Evolutionary conservation across 139 green algal species (phyloP).

Genomic region (Microglena sp.): DNA sequence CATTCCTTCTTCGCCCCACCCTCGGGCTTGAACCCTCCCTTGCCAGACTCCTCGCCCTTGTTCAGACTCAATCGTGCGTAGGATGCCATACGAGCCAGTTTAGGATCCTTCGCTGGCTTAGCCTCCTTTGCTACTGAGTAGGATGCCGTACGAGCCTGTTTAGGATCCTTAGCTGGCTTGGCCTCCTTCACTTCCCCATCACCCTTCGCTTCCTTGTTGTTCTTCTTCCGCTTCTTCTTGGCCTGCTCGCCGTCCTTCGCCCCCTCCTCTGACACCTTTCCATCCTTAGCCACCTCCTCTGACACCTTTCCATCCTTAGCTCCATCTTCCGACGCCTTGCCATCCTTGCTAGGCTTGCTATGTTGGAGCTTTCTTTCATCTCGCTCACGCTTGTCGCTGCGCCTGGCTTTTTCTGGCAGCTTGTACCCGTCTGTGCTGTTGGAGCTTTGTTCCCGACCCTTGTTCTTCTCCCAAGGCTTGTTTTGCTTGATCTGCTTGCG

Average conservation of each 20-base stretch:
- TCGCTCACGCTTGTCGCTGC: no score
- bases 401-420: neutral
- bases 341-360: neutral
- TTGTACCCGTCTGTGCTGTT: neutral
- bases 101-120: conserved; percentile 15
- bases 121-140: neutral
- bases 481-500: neutral
- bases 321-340: conserved; percentile 1
- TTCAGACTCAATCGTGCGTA: conserved; percentile 40
- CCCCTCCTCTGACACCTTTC: neutral
- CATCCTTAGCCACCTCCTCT: conserved; percentile 5
- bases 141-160: conserved; percentile 9
- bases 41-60: conserved; percentile 1
- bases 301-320: conserved; percentile 11
- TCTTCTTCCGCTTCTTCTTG: conserved; percentile 11
- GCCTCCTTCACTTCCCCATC: neutral
- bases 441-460: neutral
- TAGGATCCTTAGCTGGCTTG: conserved; percentile 15
- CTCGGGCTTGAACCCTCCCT: no score
- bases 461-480: neutral
- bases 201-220: neutral
- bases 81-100: conserved; percentile 35
- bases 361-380: no score
- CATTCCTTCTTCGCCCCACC: no score
- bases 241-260: conserved; percentile 7